Base-by-base conservation (phyloP, 2,329 filamentous ascomycete genomes). In the Cladobotryum protrusum region DNA sequence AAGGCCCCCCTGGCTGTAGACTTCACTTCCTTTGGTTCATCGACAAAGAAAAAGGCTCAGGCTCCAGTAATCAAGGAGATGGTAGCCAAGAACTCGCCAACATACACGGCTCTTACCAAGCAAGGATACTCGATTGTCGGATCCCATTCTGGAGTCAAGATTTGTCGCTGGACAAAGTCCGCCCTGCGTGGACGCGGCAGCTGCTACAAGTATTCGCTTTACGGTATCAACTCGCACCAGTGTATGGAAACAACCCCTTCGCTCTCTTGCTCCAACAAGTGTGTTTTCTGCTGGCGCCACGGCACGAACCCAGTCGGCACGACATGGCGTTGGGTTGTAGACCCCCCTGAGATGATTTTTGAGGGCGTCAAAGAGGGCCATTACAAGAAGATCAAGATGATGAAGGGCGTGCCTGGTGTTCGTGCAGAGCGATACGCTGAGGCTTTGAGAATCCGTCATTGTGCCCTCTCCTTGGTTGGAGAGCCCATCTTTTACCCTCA, bases 401-500 rank as follows among this genome's bases (percentile, higher is more conserved):
- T 97, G 76, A 87, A 89, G 46, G 93, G 92, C 47, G 88, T 97
- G 1, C 92, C 93, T 0, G 93, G 93, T 5, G 89, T 97, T 4
- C 81, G 92, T 11, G 88, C 91, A 1, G 92, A 97, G 68, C 81
- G 93, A 3, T 97, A 95, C 63, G 83, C 86, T 6, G 93, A 97
- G 72, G 92, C 91, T 0, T 89, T 96, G 85, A 79, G 83, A 39
- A 96, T 99, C 60, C 81, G 89, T 1, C 92, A 99, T 69, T 99
- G 92, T 66, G 93, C 93, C 0, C 74, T 99, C 42, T 89, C 84
- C 57, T 77, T 99, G 9, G 93, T 99, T 18, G 92, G 93, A 58
- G 92, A 99, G 68, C 92, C 92, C n/a, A 96, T 96, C 60, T 97
- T 97, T 72, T 97, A 97, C 67, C 93, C 93, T 9, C 85, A 95